Conservation (phyloP, 106 monocot genomes). For the Acorus calamus region DNA sequence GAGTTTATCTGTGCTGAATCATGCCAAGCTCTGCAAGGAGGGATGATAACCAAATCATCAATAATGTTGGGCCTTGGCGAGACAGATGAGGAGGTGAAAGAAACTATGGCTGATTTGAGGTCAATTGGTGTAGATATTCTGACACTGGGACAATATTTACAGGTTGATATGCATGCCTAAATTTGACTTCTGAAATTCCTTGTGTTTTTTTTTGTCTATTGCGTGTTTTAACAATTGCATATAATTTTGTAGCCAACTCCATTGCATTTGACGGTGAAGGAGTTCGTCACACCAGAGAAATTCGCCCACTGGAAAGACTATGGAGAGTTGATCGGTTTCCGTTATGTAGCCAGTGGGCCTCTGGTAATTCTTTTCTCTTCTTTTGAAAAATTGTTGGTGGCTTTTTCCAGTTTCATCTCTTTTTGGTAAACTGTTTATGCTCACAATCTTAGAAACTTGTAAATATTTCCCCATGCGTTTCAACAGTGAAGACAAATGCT, state of each 20-base stretch:
- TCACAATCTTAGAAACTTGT: no score
- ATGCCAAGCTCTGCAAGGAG: constrained; percentile 68
- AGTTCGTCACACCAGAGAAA: constrained; percentile 91
- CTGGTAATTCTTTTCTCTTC: constrained; percentile 45
- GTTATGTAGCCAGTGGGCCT: constrained; percentile 92
- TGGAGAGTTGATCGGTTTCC: constrained; percentile 83
- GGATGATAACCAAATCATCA: constrained; percentile 86
- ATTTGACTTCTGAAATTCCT: not conserved
- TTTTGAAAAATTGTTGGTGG: not conserved
- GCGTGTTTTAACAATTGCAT: constrained; percentile 1
- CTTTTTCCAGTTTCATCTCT: no score
- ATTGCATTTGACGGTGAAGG: constrained; percentile 82
- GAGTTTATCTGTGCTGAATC: constrained; percentile 80
- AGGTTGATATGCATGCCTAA: constrained; percentile 29
- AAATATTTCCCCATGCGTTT: no score
- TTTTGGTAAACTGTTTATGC: no score
- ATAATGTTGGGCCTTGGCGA: constrained; percentile 95
- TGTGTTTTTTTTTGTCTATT: not conserved
- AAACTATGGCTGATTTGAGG: constrained; percentile 78
- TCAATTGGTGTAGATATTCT: constrained; percentile 82
- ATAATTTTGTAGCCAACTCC: constrained; percentile 67
- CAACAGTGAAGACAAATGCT: no score
- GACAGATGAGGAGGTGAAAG: constrained; percentile 79
- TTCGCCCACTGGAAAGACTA: constrained; percentile 86
- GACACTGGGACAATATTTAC: constrained; percentile 89